Percentiles rank a stretch among this genome's conserved stretches.
Conservation (phyloP, 306 rosid genomes). For the Prunus mongolica region DNA sequence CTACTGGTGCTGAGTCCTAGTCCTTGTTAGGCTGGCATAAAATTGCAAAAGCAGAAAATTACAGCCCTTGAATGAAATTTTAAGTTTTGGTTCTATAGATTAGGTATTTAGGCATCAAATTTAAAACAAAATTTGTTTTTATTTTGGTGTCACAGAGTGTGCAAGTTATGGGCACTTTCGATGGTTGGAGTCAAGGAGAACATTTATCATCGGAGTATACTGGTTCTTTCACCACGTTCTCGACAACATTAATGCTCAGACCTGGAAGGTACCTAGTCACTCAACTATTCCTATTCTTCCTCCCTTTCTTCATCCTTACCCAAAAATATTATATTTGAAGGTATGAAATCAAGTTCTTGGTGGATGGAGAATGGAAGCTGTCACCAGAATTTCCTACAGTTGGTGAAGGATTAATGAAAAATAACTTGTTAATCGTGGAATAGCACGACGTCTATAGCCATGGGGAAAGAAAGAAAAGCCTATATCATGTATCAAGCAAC, state of each 20-base stretch:
- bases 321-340: conserved; percentile 30
- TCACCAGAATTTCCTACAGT: conserved; percentile 71
- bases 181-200: conserved; percentile 98
- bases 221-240: conserved; percentile 71
- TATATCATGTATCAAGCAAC: background rate
- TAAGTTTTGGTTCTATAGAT: background rate
- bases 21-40: background rate
- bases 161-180: conserved; percentile 93
- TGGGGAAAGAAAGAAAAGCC: background rate
- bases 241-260: conserved; percentile 69
- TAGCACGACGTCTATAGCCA: conserved; percentile 15
- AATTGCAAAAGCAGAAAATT: background rate
- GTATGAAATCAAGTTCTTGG: conserved; percentile 91
- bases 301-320: background rate
- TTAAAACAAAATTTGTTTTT: background rate
- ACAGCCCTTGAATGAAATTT: background rate
- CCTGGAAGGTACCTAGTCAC: conserved; percentile 66
- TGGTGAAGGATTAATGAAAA: conserved; percentile 73
- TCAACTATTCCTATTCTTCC: background rate
- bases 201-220: conserved; percentile 77
- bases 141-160: conserved; percentile 48
- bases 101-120: background rate
- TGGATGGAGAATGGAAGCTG: conserved; percentile 86
- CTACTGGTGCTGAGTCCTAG: background rate
- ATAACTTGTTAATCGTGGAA: conserved; percentile 71